Base-by-base conservation (phyloP, 2,329 filamentous ascomycete genomes). In the Aspergillus unguis region DNA sequence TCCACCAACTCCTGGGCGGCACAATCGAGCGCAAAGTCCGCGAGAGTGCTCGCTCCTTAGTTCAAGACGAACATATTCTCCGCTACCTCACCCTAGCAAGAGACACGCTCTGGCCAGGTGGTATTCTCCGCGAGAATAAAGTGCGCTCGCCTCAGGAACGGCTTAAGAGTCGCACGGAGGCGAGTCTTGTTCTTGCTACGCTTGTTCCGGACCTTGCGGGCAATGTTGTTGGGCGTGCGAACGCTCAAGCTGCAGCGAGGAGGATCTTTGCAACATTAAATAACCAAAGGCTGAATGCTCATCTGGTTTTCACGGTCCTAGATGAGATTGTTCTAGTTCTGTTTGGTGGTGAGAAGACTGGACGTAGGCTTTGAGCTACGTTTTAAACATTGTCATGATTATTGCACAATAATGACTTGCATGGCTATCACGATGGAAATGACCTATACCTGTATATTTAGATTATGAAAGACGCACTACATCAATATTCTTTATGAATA, bases 11-110 rank as follows among this genome's bases (percentile, higher is more conserved):
- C 5, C 84, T 99, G 1, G 94, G 94, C 10, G 92, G 94, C 25
- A 97, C 94, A 0, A 95, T 99, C 57, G 94, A 99, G 74, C 86
- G 92, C 54, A 96, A 96, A 71, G 88, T 97, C 29, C 85, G 94
- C 23, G 94, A 99, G 54, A 88, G 85, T 49, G 86, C 91, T 38
- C 86, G 85, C 59, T 77, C 81, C 40, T 75, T 95, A 1, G 75
- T 90, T 0, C 84, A 89, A 53, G 92, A 96, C 59, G 88, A 94
- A 23, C 85, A 85, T 3, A 74, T 97, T 7, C 76, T 92, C 38
- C 83, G 81, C 52, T 95, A 94, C 66, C 78, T 97, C 32, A 78
- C 81, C 26, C 74, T 90, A 51, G 71, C 92, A n/a, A 86, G 83
- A 59, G 85, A 88, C 48, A 84, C 75, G 7, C 83, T 97, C 78